Evolutionary conservation across 1,284 basidiomycete species (phyloP), one percentile per base, ranked within the genome.

Genomic region (Sanghuangporus baumii): DNA sequence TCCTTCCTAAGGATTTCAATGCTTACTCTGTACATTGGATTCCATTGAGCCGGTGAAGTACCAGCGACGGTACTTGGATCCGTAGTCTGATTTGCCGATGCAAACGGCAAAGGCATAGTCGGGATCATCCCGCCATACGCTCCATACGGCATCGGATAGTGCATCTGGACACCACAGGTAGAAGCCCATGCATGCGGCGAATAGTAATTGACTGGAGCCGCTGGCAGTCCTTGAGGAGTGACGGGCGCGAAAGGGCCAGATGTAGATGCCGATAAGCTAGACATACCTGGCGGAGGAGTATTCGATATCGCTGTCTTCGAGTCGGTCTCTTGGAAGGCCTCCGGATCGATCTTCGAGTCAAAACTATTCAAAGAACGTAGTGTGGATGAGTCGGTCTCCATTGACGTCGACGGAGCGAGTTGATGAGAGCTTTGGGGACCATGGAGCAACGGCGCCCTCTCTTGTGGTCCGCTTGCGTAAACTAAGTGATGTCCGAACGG

Each of bases 141-240:
- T 12, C 63, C 59, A 40, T 81, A 82, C 26, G 82, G 80, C 60
- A 83, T 67, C 20, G 79, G 79, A 66, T 83, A 87, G 16, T 76
- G 77, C 67, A 81, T 76, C 26, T 76, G 79, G 14, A 77, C 76
- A n/a, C 77, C 71, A 68, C 80, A 86, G 11, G 80, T 75, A n/a
- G 43, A 79, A 47, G 83, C 71, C 86, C 86, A 88, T 36, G 80
- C 77, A 36, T 78, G 75, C 43, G 75, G 74, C 55, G 76, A 73
- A 68, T 80, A 84, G 68, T 81, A 86, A n/a, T 77, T 76, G 38
- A 79, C 71, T 41, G 74, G 71, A 4, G 60, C 20, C 6, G 58
- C 48, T 9, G 76, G 73, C 47, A 77, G 66, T 2, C 76, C 65
- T 67, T 79, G 81, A 3, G 75, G 71, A 46, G 75, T 75, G 2